These are phyloP conservation scores for Aspergillus fumigatiaffinis DNA, from an alignment of 2,329 filamentous ascomycete genomes.

Conservation along the genomic window DNA sequence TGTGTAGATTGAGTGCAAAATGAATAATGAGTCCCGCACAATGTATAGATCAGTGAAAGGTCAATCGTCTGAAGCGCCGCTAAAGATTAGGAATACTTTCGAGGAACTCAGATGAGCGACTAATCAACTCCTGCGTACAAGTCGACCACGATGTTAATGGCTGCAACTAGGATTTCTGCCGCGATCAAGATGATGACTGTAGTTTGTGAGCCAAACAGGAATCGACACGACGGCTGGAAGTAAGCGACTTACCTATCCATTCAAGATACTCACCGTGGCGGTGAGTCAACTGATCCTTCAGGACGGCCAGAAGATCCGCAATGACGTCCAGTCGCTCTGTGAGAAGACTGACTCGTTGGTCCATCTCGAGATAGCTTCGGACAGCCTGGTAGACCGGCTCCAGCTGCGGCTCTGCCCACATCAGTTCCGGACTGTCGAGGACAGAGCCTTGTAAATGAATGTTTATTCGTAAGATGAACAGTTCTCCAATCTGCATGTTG, in stretches of 20 bases:
- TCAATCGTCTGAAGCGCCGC: not conserved
- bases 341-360: conserved; percentile 83
- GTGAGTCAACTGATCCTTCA: conserved; percentile 93
- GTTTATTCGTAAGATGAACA: conserved; percentile 96
- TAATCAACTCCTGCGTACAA: conserved; percentile 68
- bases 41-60: conserved; percentile 5
- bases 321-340: conserved; percentile 91
- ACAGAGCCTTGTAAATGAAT: conserved; percentile 97
- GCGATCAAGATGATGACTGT: conserved; percentile 91
- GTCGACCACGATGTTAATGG: conserved; percentile 92
- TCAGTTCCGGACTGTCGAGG: conserved; percentile 92
- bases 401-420: conserved; percentile 96
- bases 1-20: not conserved
- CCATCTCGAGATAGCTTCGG: conserved; percentile 94
- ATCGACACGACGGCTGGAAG: not conserved
- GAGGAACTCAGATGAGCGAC: not conserved
- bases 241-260: conserved; percentile 69
- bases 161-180: conserved; percentile 88
- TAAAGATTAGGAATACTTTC: not conserved
- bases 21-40: conserved; percentile 8
- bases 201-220: conserved; percentile 11
- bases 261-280: conserved; percentile 86
- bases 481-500: conserved; percentile 98
- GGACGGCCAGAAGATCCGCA: conserved; percentile 82
- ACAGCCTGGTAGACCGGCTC: conserved; percentile 97